Evolutionary conservation across 78 protist genomes (phyloP).

Genomic region (Dictyostelium brefeldianum): DNA sequence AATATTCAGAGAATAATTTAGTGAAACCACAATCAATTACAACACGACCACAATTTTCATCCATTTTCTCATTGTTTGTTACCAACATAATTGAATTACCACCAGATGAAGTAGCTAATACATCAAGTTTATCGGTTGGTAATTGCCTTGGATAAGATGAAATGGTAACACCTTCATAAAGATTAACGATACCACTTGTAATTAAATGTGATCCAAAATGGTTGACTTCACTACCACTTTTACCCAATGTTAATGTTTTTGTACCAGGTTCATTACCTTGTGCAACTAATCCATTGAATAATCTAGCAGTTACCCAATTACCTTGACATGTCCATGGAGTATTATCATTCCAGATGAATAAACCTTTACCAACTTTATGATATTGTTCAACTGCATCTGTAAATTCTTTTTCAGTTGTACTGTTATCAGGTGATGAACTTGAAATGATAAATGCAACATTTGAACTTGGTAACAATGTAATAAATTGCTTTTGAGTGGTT

Average conservation of each 20-base stretch:
- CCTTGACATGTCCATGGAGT: not conserved
- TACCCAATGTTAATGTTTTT: not conserved
- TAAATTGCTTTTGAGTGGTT: slow-evolving; percentile 11
- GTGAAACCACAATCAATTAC: slow-evolving; percentile 34
- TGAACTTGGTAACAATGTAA: not conserved
- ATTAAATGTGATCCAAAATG: slow-evolving; percentile 30
- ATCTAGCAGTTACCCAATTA: not conserved
- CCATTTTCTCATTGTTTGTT: not conserved
- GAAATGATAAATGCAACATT: slow-evolving; percentile 40
- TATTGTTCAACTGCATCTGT: not conserved
- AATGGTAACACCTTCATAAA: slow-evolving; percentile 15
- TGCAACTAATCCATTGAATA: not conserved
- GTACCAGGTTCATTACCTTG: slow-evolving; percentile 1
- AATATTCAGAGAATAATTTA: slow-evolving; percentile 9
- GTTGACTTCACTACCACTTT: not conserved
- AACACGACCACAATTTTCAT: slow-evolving; percentile 48
- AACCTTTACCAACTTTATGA: slow-evolving; percentile 59
- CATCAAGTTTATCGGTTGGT: not conserved
- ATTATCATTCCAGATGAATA: slow-evolving; percentile 28
- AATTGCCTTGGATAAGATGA: not conserved
- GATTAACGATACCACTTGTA: slow-evolving; percentile 47
- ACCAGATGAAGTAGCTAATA: slow-evolving; percentile 3
- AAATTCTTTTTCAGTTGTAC: not conserved
- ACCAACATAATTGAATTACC: not conserved
- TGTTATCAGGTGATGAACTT: not conserved